These are phyloP conservation scores for Luffa acutangula DNA, from an alignment of 306 rosid species.

Conservation along the genomic window DNA sequence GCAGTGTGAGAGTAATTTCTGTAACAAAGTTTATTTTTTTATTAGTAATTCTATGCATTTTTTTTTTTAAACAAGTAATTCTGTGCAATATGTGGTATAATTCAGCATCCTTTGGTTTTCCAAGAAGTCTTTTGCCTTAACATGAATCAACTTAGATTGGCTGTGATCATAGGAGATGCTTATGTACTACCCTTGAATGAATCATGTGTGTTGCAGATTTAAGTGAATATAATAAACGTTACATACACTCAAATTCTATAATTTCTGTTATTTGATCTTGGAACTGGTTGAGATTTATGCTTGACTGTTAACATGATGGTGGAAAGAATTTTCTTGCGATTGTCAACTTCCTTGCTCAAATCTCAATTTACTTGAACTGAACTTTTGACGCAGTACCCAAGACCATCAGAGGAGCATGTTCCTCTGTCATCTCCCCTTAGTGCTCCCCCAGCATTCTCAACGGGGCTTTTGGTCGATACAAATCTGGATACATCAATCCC, in stretches of 20 bases:
- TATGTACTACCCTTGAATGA: background rate
- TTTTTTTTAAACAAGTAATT: background rate
- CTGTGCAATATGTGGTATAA: background rate
- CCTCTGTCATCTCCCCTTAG: constrained; percentile 62
- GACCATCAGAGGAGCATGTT: constrained; percentile 66
- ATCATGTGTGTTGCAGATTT: background rate
- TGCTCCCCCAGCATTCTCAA: constrained; percentile 39
- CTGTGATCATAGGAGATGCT: background rate
- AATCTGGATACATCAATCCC: constrained; percentile 83
- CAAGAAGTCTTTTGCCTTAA: background rate
- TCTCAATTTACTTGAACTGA: constrained; percentile 3
- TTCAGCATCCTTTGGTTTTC: background rate
- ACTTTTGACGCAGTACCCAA: constrained; percentile 55
- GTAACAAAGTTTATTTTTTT: background rate
- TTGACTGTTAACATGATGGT: background rate
- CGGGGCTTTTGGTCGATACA: constrained; percentile 72
- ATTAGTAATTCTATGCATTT: background rate
- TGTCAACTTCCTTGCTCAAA: background rate
- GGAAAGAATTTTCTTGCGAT: background rate
- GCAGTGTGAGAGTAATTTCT: background rate
- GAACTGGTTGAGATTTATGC: background rate
- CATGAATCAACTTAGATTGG: background rate
- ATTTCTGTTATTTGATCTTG: background rate
- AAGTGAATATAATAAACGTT: background rate
- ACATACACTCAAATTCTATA: background rate